Conservation (phyloP, 768 basidiomycete species). For the Solioccasus polychromus region DNA sequence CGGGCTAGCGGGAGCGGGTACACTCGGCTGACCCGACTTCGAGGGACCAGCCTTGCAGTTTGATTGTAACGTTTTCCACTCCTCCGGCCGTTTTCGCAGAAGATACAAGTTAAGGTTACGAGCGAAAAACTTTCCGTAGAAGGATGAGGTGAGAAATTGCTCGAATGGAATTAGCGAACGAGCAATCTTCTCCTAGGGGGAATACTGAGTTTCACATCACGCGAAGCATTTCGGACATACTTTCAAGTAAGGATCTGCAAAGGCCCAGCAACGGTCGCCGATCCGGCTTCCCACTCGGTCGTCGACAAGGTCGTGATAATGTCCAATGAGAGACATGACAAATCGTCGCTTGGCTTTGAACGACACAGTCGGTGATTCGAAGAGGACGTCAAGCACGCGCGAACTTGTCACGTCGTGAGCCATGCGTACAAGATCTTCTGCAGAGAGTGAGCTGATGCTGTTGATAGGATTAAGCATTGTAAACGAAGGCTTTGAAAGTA, state of each 20-base stretch:
- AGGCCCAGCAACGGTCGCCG: constrained; percentile 87
- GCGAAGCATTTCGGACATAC: constrained; percentile 36
- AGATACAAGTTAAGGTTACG: constrained; percentile 76
- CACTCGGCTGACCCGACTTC: constrained; percentile 18
- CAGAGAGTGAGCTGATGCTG: constrained; percentile 58
- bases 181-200: constrained; percentile 83
- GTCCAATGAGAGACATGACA: constrained; percentile 71
- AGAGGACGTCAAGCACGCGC: constrained; percentile 73
- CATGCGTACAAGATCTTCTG: constrained; percentile 56
- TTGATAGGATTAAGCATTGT: constrained; percentile 6
- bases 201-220: constrained; percentile 5
- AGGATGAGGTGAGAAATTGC: constrained; percentile 67
- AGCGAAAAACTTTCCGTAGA: constrained; percentile 86
- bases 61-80: constrained; percentile 78
- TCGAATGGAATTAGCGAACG: constrained; percentile 73
- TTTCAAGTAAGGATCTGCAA: constrained; percentile 90
- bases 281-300: constrained; percentile 90
- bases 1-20: constrained; percentile 1
- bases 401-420: constrained; percentile 68
- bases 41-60: constrained; percentile 26
- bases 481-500: not conserved
- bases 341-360: constrained; percentile 66
- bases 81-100: constrained; percentile 72
- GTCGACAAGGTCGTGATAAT: constrained; percentile 79
- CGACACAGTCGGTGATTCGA: constrained; percentile 66